Evolutionary conservation across 768 basidiomycete species (phyloP).

Genomic region (Paxillus involutus): DNA sequence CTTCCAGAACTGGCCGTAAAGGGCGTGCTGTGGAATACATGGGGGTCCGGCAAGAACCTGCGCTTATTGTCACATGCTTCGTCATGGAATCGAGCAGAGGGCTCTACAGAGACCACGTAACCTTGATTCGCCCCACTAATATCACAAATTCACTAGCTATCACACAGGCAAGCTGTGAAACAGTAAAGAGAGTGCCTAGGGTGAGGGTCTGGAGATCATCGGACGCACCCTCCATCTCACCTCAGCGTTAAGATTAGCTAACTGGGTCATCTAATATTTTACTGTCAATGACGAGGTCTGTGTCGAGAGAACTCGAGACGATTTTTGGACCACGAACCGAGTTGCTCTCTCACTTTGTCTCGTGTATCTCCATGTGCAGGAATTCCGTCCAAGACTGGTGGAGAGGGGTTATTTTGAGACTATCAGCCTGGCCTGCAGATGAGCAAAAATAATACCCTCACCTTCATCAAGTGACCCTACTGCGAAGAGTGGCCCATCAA

Average conservation of each 20-base stretch:
- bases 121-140: slow-evolving; percentile 28
- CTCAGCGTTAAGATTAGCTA: slow-evolving; percentile 39
- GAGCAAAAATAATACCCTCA: slow-evolving; percentile 20
- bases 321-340: not conserved
- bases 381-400: slow-evolving; percentile 54
- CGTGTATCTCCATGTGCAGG: slow-evolving; percentile 55
- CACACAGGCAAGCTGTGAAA: slow-evolving; percentile 18
- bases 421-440: not conserved
- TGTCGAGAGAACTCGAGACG: slow-evolving; percentile 33
- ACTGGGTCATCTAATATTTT: too few relatives aligned
- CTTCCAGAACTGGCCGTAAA: slow-evolving; percentile 52
- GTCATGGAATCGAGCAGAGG: slow-evolving; percentile 51
- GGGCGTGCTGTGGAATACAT: slow-evolving; percentile 44
- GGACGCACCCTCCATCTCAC: slow-evolving; percentile 30
- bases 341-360: slow-evolving; percentile 13
- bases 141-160: slow-evolving; percentile 22
- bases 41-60: slow-evolving; percentile 63
- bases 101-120: slow-evolving; percentile 54
- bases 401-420: slow-evolving; percentile 48
- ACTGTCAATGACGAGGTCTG: slow-evolving; percentile 25
- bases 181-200: not conserved
- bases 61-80: slow-evolving; percentile 66
- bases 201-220: not conserved
- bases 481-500: slow-evolving; percentile 45
- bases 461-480: slow-evolving; percentile 58